Base-by-base conservation (phyloP, 2,329 filamentous ascomycete species). In the Byssothecium circinans region DNA sequence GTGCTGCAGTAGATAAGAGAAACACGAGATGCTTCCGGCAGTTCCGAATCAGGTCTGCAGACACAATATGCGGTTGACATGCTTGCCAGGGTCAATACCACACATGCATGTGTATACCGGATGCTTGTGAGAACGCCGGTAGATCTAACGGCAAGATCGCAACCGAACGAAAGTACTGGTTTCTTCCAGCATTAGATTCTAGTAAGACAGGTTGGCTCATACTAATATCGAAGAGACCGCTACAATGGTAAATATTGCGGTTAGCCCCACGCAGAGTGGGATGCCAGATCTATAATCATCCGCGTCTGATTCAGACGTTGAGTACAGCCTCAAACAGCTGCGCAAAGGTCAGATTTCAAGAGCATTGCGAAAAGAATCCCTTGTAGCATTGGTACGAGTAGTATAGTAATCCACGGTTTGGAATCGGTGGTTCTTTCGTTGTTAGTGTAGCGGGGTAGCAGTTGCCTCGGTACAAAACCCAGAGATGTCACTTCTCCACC, bases 111-210 rank as follows among this genome's bases (percentile, higher is more conserved):
- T 25, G 23, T 10, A 47, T 43, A 53, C 49, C 49, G 35, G 51
- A 17, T 45, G 49, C 49, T 49, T 56, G 55, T 48, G 54, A 19
- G 11, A 39, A 49, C 41, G 54, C 51, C 54, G 54, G 54, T 39
- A 61, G 23, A 10, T 25, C 6, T 5, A 57, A 54, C 53, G 46
- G 43, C 47, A 50, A 27, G n/a, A 48, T 27, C 25, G 41, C 18
- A 39, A 40, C 47, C 50, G 46, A 47, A 50, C 46, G 46, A 45
- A 37, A 41, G 46, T 37, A 41, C 34, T 35, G 15, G 12, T n/a
- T 32, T 12, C 12, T 15, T 17, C 40, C 22, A 44, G 40, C 51
- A 43, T 18, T 27, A 41, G 39, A 30, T 27, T 30, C 39, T 44
- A 39, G 37, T 35, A 30, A 32, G 7, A 41, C 43, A 8, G 23